Evolutionary conservation across 140 eudicot species (phyloP), one percentile per base, ranked within the genome.

Genomic region (Cichorium intybus): DNA sequence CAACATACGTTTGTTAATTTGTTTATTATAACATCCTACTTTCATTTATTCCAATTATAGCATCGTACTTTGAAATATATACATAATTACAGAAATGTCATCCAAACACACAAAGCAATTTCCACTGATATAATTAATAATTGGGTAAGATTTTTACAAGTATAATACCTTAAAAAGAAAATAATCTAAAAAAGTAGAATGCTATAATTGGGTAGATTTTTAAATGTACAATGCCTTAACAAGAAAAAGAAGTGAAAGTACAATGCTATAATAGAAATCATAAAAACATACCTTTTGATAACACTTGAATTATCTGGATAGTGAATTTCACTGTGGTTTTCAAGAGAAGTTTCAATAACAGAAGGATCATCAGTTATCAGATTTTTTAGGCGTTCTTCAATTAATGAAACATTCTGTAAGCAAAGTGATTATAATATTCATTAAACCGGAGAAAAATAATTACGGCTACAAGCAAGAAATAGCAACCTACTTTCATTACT

Each of bases 301-400:
- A 90, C 77, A 70, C 95, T 90, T 34, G 69, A 31, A 23, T 77
- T 80, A 80, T 71, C 82, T 0, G 88, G 90, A 72, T 60, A 72
- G 28, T 78, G 88, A 73, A 77, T 53, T 29, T 82, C 83, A 56
- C 87, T 68, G 51, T 68, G 73, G 39, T 82, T 78, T 68, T 72
- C 75, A 43, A 90, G 78, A 72, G 83, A 66, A 51, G 78, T 70
- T 73, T 90, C 95, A 73, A 87, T 53, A 56, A 80, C 84, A 52
- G 96, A 90, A 68, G 88, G 94, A 80, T 90, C 97, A 72, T 90
- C 86, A 7, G 96, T 90, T 35, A 68, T 66, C 53, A 87, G 61
- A 23, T 65, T 78, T 75, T 71, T 77, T 14, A 90, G 70, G 31
- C 71, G 81, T 78, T 87, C 80, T 76, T 90, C 97, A 41, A 90